Conservation (phyloP, 2,329 filamentous ascomycete genomes). For the Herpomyces periplanetae region DNA sequence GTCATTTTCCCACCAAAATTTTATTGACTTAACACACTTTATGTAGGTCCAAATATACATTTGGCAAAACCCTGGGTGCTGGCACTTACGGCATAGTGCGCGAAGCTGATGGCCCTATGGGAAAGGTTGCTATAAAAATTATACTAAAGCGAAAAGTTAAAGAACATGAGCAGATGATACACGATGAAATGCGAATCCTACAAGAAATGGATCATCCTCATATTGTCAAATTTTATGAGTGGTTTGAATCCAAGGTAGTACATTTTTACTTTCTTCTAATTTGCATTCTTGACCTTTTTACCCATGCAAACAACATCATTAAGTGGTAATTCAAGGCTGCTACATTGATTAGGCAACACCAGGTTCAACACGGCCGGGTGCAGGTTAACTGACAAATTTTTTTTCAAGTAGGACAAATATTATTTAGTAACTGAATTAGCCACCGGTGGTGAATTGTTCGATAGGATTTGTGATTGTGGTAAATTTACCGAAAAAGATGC, state of each 20-base stretch:
- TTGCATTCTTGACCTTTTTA: too few relatives aligned
- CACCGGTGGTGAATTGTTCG: constrained; percentile 80
- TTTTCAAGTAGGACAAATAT: constrained; percentile 43
- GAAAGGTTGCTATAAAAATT: constrained; percentile 87
- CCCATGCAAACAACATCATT: too few relatives aligned
- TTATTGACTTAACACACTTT: constrained; percentile 5
- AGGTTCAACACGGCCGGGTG: too few relatives aligned
- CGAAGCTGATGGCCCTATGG: constrained; percentile 47
- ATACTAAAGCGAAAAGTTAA: constrained; percentile 98
- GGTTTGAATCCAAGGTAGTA: constrained; percentile 81
- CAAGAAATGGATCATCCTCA: constrained; percentile 66
- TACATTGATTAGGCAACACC: too few relatives aligned
- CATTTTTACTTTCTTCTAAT: too few relatives aligned
- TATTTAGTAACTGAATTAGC: constrained; percentile 94
- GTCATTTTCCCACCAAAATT: constrained; percentile 4
- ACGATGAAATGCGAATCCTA: constrained; percentile 78
- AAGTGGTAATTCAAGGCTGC: too few relatives aligned
- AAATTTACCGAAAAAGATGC: constrained; percentile 97
- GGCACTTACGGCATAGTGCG: constrained; percentile 94
- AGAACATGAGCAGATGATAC: constrained; percentile 92
- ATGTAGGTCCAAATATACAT: constrained; percentile 39
- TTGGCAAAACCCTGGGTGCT: constrained; percentile 69
- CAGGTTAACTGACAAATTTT: constrained; percentile 1
- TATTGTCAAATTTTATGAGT: constrained; percentile 88
- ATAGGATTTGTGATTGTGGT: constrained; percentile 86